Evolutionary conservation across 73 alveolate species (phyloP).

Genomic region (Symbiodinium natans): DNA sequence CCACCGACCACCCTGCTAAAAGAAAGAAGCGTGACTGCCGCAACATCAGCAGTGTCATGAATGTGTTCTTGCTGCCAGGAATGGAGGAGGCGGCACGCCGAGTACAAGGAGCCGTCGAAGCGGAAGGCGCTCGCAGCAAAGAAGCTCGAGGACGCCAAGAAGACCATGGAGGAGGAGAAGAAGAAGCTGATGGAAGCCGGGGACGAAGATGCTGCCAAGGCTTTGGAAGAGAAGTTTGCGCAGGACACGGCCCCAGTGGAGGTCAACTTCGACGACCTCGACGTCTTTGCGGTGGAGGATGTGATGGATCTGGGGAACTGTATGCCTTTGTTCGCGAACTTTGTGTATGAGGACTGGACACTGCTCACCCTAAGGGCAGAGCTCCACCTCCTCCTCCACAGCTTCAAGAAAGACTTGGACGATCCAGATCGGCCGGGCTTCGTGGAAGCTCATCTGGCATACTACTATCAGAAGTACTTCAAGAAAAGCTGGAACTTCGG

Average conservation of each 20-base stretch:
- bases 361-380: slow-evolving; percentile 45
- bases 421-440: slow-evolving; percentile 85
- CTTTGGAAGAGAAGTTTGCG: slow-evolving; percentile 36
- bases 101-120: slow-evolving; percentile 56
- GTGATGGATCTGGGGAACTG: slow-evolving; percentile 57
- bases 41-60: background rate
- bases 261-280: slow-evolving; percentile 69
- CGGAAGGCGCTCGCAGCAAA: slow-evolving; percentile 59
- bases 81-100: slow-evolving; percentile 72
- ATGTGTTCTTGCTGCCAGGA: background rate
- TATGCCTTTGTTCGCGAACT: slow-evolving; percentile 60
- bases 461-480: slow-evolving; percentile 85
- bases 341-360: slow-evolving; percentile 84
- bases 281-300: slow-evolving; percentile 75
- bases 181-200: slow-evolving; percentile 81
- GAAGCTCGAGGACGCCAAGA: slow-evolving; percentile 51
- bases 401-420: slow-evolving; percentile 87
- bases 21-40: background rate
- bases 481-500: slow-evolving; percentile 81
- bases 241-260: slow-evolving; percentile 53
- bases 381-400: slow-evolving; percentile 78
- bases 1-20: too few species aligned
- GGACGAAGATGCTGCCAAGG: slow-evolving; percentile 79
- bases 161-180: slow-evolving; percentile 82
- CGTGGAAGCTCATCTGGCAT: slow-evolving; percentile 57